Conservation (phyloP, 352 stramenopile species). For the Saprolegnia parasitica region DNA sequence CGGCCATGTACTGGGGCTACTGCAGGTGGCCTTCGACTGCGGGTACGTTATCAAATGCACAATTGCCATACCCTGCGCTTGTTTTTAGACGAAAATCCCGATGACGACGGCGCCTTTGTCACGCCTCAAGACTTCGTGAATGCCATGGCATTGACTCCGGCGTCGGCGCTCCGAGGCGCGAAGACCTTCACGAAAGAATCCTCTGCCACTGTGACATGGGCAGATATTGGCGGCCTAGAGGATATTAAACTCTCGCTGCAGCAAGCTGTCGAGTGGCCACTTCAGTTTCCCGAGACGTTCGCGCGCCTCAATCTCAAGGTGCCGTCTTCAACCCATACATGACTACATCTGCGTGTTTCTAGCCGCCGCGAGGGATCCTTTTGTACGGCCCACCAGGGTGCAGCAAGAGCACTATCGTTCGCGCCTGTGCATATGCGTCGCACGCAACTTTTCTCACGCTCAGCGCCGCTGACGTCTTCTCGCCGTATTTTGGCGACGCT, state of each 20-base stretch:
- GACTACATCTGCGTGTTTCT: neutral
- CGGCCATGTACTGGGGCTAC: slow-evolving; percentile 25
- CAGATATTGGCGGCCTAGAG: slow-evolving; percentile 68
- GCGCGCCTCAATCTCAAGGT: slow-evolving; percentile 57
- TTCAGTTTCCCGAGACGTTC: slow-evolving; percentile 74
- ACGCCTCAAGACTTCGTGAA: slow-evolving; percentile 71
- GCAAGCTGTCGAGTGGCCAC: slow-evolving; percentile 85
- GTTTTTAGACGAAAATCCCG: neutral
- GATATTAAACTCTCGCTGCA: slow-evolving; percentile 69
- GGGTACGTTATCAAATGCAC: neutral
- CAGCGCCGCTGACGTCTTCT: slow-evolving; percentile 84
- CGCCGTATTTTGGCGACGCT: slow-evolving; percentile 83
- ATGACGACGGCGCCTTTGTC: slow-evolving; percentile 39
- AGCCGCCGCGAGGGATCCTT: slow-evolving; percentile 71
- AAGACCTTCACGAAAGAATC: slow-evolving; percentile 38
- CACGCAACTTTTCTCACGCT: slow-evolving; percentile 83
- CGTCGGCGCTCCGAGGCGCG: slow-evolving; percentile 57
- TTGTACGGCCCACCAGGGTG: slow-evolving; percentile 88
- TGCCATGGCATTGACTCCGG: slow-evolving; percentile 59
- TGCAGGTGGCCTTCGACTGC: neutral
- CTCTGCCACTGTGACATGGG: slow-evolving; percentile 36
- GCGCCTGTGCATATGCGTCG: slow-evolving; percentile 67
- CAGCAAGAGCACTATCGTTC: slow-evolving; percentile 87
- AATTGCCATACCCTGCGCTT: neutral
- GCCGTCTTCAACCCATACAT: neutral